Evolutionary conservation across 2,329 filamentous ascomycete genomes (phyloP), one percentile per base, ranked within the genome.

Genomic region (Sporothrix pallida): DNA sequence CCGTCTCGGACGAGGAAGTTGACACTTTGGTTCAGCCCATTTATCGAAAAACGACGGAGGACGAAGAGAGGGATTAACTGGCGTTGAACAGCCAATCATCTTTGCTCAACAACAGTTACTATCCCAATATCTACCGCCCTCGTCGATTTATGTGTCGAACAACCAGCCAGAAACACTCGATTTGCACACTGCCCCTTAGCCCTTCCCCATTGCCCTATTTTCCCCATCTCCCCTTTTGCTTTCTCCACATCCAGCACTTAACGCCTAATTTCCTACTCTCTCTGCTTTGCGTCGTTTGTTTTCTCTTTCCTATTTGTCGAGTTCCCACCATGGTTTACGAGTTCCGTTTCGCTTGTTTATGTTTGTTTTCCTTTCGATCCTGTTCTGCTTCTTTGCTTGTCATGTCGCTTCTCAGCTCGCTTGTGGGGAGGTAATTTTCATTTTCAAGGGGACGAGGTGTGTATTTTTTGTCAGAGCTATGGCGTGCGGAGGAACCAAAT

Each of bases 371-470:
- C 56, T 54, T 23, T 50, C 31, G 31, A 6, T 10, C 6, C 26
- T 65, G 6, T 50, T 63, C 9, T 72, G 31, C 69, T 72, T 78
- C 78, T 80, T 76, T 75, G 75, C 77, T 78, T 80, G 78, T 79
- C 77, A 78, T 79, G 75, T 78, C 77, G 77, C 76, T 77, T 78
- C 76, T 71, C 75, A 76, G 75, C 74, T 76, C 80, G 80, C 80
- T 82, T 80, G 79, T 81, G 80, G 80, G 80, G 79, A 81, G 78
- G 81, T 80, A 78, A 75, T 80, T 79, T 48, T 72, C 69, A 26
- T 50, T 9, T 78, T 75, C 79, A 76, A 78, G 78, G 80, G 79
- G 80, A 80, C 73, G 78, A 79, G 76, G 79, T 73, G 79, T 23
- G 74, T 74, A 72, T 23, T 12, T 73, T 70, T 10, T 68, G n/a